Percentiles rank a stretch among this genome's conserved stretches.
Evolutionary conservation across 2,329 filamentous ascomycete genomes (phyloP).

Genomic region (Colletotrichum scovillei): DNA sequence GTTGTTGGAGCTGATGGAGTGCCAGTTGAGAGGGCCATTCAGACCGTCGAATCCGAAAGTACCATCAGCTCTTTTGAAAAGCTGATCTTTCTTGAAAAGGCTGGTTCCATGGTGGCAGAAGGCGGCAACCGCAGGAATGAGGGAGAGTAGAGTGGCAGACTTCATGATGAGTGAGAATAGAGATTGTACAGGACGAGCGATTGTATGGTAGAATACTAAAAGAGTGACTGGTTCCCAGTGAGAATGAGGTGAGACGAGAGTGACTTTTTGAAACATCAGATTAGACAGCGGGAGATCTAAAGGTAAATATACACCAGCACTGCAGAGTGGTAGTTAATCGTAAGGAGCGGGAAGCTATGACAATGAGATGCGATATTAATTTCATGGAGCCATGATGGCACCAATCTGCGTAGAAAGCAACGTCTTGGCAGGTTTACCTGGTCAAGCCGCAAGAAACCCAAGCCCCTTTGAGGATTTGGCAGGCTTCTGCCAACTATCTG

Average conservation of each 20-base stretch:
- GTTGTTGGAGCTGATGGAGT: conserved; percentile 57
- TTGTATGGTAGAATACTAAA: neutral
- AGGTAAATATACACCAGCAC: conserved; percentile 26
- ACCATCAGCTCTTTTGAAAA: conserved; percentile 39
- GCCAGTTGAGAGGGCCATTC: conserved; percentile 65
- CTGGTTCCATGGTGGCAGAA: conserved; percentile 50
- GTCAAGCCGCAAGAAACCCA: conserved; percentile 1
- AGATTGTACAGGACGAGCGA: neutral
- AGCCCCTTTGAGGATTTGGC: neutral
- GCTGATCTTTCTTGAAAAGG: conserved; percentile 40
- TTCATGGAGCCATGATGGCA: conserved; percentile 19
- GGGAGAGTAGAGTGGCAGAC: conserved; percentile 34
- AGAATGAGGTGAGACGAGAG: conserved; percentile 2
- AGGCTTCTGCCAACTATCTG: conserved; percentile 1
- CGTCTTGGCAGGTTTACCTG: conserved; percentile 27
- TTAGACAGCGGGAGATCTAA: conserved; percentile 10
- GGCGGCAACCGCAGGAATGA: conserved; percentile 40
- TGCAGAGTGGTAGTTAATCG: conserved; percentile 11
- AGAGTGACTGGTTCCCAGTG: conserved; percentile 16
- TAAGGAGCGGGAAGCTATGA: conserved; percentile 12
- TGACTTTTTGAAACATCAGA: neutral
- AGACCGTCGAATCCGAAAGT: conserved; percentile 54
- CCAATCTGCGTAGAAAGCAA: conserved; percentile 11
- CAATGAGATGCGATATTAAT: conserved; percentile 21
- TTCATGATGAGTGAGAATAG: conserved; percentile 38